A percentile compares a stretch with the other conserved stretches of the same genome.
Conservation (phyloP, 176 grass and related monocot genomes). For the Dactylis glomerata region DNA sequence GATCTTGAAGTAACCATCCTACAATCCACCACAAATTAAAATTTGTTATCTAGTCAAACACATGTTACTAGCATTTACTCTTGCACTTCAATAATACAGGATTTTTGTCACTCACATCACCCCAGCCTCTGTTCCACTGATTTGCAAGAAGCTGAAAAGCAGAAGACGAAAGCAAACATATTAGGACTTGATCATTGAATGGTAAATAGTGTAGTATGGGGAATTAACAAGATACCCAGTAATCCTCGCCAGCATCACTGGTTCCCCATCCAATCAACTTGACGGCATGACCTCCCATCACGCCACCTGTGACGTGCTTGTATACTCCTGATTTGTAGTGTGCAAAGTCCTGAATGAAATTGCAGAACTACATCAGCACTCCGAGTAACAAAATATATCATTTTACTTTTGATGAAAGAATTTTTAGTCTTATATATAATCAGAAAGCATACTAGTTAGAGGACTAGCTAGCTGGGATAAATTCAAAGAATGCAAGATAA, state of each 20-base stretch:
- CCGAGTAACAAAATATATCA: background rate
- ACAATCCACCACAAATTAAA: constrained; percentile 20
- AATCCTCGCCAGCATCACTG: constrained; percentile 79
- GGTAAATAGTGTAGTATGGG: background rate
- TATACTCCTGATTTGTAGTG: constrained; percentile 98
- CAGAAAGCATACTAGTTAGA: background rate
- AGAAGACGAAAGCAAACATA: background rate
- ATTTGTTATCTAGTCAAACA: background rate
- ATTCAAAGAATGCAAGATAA: background rate
- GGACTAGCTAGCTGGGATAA: background rate
- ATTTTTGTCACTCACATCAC: constrained; percentile 62
- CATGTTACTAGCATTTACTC: background rate
- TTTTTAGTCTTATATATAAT: background rate
- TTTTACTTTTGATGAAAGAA: background rate
- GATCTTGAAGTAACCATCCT: constrained; percentile 97
- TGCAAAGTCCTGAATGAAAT: constrained; percentile 69
- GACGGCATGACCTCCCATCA: constrained; percentile 87
- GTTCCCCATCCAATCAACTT: constrained; percentile 97
- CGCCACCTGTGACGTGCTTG: constrained; percentile 71
- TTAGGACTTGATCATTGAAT: background rate
- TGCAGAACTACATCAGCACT: constrained; percentile 16
- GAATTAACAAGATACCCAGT: constrained; percentile 63
- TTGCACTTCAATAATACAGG: background rate
- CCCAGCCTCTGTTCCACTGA: constrained; percentile 95
- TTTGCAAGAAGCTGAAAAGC: constrained; percentile 92